Evolutionary conservation across 441 rosid species (phyloP).

Genomic region (Populus hybrid): DNA sequence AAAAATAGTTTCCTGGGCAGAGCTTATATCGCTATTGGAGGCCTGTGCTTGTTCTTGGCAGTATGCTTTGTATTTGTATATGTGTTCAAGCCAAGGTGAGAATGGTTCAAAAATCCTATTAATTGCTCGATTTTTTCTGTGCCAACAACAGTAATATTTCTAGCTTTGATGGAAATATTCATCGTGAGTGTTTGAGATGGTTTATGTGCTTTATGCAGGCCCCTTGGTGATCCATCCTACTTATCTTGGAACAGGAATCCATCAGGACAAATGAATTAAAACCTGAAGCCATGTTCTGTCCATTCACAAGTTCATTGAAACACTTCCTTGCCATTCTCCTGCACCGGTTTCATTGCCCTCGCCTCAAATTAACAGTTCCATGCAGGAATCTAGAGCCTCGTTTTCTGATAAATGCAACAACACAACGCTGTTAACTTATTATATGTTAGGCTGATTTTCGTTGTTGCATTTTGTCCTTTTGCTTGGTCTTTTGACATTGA

Average conservation of each 20-base stretch:
- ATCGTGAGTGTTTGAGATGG: neutral
- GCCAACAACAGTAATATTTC: neutral
- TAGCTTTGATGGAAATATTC: neutral
- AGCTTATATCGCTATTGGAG: slow-evolving; percentile 70
- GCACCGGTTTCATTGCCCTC: neutral
- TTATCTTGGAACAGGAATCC: slow-evolving; percentile 51
- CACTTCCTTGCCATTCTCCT: neutral
- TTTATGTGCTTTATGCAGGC: slow-evolving; percentile 49
- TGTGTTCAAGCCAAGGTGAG: slow-evolving; percentile 79
- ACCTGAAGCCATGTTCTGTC: neutral
- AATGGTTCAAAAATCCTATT: neutral
- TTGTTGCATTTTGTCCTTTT: neutral
- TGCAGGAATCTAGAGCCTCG: neutral
- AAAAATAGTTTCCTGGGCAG: slow-evolving; percentile 73
- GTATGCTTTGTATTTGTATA: slow-evolving; percentile 64
- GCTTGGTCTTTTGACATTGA: neutral
- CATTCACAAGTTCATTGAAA: neutral
- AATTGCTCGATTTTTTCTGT: neutral
- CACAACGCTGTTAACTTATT: neutral
- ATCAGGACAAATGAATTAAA: neutral
- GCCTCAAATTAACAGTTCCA: neutral
- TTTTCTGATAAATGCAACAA: neutral
- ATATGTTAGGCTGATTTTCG: neutral
- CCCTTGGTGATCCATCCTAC: slow-evolving; percentile 86
- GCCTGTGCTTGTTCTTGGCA: slow-evolving; percentile 74